Conservation (phyloP, 768 basidiomycete species). For the Phaeotremella fagi region DNA sequence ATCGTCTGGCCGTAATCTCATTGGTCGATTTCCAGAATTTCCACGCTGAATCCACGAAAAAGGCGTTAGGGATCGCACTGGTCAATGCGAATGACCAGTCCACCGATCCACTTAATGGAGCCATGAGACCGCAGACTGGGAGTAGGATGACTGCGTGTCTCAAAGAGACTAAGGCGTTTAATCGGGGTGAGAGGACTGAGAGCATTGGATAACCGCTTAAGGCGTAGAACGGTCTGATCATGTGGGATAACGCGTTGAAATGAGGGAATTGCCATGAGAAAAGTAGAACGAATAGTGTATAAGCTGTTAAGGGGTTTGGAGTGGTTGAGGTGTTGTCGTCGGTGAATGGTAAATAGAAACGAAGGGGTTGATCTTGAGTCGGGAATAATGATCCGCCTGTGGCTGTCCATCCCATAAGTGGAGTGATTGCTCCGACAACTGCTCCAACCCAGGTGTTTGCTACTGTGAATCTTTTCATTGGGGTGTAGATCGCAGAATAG, state of each 20-base stretch:
- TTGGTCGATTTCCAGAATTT: constrained; percentile 65
- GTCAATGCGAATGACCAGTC: constrained; percentile 82
- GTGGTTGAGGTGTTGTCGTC: constrained; percentile 40
- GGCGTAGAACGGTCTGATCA: constrained; percentile 82
- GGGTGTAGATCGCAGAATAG: constrained; percentile 89
- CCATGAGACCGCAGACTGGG: constrained; percentile 70
- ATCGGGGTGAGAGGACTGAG: constrained; percentile 65
- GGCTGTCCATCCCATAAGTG: constrained; percentile 97
- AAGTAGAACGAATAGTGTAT: constrained; percentile 74
- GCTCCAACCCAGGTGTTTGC: constrained; percentile 93
- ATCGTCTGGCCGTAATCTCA: constrained; percentile 57
- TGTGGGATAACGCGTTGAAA: constrained; percentile 86
- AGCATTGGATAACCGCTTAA: constrained; percentile 93
- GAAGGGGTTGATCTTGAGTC: constrained; percentile 57
- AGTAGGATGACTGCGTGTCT: constrained; percentile 67
- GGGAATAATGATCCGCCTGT: constrained; percentile 76
- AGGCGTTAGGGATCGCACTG: constrained; percentile 66
- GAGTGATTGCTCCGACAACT: constrained; percentile 86
- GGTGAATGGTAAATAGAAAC: constrained; percentile 59
- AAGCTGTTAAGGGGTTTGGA: constrained; percentile 76
- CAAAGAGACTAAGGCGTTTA: constrained; percentile 79
- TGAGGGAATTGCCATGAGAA: constrained; percentile 99
- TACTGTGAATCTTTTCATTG: constrained; percentile 75
- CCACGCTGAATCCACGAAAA: constrained; percentile 66
- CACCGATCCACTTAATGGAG: constrained; percentile 88